These are phyloP conservation scores for Coniosporium apollinis DNA, from an alignment of 495 filamentous ascomycete species.

Conservation along the genomic window DNA sequence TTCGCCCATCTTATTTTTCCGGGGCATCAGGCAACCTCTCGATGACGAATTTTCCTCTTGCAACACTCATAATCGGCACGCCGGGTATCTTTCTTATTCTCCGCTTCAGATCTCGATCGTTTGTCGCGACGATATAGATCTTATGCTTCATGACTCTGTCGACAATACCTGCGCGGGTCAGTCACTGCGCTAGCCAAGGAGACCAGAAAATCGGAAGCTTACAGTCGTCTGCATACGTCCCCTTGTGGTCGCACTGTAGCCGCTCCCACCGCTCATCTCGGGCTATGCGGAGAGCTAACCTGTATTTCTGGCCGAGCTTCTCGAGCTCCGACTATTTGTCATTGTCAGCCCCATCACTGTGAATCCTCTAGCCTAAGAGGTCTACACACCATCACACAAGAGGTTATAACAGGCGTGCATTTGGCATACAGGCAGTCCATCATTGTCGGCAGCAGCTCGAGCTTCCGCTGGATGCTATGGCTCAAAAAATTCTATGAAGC, in stretches of 20 bases:
- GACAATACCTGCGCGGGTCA: no score
- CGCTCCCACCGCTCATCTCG: constrained; percentile 80
- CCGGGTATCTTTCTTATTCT: constrained; percentile 67
- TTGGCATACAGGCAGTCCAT: constrained; percentile 67
- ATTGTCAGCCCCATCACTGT: no score
- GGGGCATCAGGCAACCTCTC: constrained; percentile 77
- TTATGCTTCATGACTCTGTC: constrained; percentile 65
- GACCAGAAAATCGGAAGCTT: no score
- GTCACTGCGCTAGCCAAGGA: no score
- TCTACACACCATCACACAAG: constrained; percentile 56
- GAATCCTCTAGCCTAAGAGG: no score
- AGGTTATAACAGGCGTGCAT: constrained; percentile 52
- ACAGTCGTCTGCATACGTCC: constrained; percentile 93
- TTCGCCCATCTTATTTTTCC: constrained; percentile 33
- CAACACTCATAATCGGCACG: constrained; percentile 54
- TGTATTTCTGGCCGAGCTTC: constrained; percentile 77
- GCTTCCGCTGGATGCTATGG: constrained; percentile 78
- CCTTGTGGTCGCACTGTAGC: constrained; percentile 72
- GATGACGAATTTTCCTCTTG: constrained; percentile 76
- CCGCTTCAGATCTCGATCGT: constrained; percentile 68
- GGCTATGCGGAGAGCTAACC: constrained; percentile 80
- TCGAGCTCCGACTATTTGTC: constrained; percentile 87
- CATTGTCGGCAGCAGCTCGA: constrained; percentile 70
- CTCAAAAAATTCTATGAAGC: constrained; percentile 95
- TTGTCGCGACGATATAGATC: constrained; percentile 80